Conservation (phyloP, 768 basidiomycete species). For the Zangia roseola region DNA sequence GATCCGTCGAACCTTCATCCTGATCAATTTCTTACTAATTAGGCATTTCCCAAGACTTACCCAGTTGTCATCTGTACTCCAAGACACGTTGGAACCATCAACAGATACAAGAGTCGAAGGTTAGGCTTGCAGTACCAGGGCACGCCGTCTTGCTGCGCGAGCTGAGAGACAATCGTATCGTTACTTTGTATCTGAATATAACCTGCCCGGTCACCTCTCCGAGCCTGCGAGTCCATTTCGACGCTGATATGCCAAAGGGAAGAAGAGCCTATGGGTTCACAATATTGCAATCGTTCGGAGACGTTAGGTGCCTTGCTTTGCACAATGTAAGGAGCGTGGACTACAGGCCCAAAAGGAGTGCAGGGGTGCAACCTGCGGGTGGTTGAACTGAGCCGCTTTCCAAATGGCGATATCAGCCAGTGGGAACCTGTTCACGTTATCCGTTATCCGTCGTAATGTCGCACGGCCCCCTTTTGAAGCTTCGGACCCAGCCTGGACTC, state of each 20-base stretch:
- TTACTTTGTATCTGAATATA: slow-evolving; percentile 1
- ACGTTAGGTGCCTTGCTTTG: no score
- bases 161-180: slow-evolving; percentile 10
- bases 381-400: no score
- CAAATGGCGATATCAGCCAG: no score
- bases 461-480: no score
- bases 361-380: no score
- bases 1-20: slow-evolving; percentile 35
- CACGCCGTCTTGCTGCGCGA: slow-evolving; percentile 39
- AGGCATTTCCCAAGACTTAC: background rate
- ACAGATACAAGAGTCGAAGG: slow-evolving; percentile 49
- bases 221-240: background rate
- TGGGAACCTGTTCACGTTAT: no score
- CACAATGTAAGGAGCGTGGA: no score
- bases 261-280: no score
- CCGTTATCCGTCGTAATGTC: no score
- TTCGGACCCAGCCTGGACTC: no score
- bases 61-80: slow-evolving; percentile 9
- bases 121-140: slow-evolving; percentile 65
- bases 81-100: slow-evolving; percentile 45
- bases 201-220: background rate
- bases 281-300: no score
- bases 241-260: background rate
- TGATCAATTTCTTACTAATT: background rate
- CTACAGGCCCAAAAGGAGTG: no score